phyloP scores from a whole-genome alignment of 805 yeast genomes.

The Pichia nanzhaoensis region DNA sequence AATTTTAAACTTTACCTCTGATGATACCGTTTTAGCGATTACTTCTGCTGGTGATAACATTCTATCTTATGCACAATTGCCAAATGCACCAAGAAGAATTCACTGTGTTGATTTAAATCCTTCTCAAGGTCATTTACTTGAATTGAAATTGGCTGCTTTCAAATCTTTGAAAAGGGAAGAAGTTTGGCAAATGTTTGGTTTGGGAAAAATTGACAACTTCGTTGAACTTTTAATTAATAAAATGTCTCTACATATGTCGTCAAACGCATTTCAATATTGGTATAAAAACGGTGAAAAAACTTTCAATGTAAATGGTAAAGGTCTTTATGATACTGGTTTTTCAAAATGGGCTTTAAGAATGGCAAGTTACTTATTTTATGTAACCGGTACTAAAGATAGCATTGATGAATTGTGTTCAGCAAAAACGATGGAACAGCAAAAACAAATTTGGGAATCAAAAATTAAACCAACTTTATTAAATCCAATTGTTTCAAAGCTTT shows the following conservation, averaged over 20 bases:
- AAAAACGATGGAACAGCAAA: conserved; percentile 55
- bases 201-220: conserved; percentile 55
- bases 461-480: conserved; percentile 67
- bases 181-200: conserved; percentile 72
- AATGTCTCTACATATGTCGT: conserved; percentile 65
- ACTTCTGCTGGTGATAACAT: conserved; percentile 86
- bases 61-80: conserved; percentile 63
- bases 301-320: conserved; percentile 48
- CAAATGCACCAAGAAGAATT: conserved; percentile 66
- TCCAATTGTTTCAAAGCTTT: conserved; percentile 56
- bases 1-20: conserved; percentile 51
- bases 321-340: conserved; percentile 75
- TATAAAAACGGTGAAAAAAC: conserved; percentile 52
- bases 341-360: conserved; percentile 80
- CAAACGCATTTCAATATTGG: conserved; percentile 82
- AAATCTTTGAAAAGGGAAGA: conserved; percentile 50
- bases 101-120: conserved; percentile 87
- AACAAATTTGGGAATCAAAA: conserved; percentile 51
- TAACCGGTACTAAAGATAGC: conserved; percentile 45
- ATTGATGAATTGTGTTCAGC: conserved; percentile 53
- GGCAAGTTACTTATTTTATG: conserved; percentile 51
- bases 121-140: conserved; percentile 72
- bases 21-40: conserved; percentile 73
- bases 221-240: conserved; percentile 44
- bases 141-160: conserved; percentile 69